phyloP scores from a whole-genome alignment of 1,139 yeast genomes.

The Pichia kudriavzevii region DNA sequence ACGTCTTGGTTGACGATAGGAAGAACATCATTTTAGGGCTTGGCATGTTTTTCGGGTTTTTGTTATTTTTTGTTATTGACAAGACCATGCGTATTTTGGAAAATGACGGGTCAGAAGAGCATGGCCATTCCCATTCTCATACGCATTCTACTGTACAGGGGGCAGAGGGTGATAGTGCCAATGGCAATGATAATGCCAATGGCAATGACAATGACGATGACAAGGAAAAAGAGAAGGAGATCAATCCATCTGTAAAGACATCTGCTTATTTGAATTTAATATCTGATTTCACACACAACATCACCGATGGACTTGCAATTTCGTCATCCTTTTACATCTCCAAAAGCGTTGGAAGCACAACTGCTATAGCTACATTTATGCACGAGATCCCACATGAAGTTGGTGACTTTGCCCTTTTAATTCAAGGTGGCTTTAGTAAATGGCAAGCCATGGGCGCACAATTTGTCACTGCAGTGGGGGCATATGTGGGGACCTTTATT shows the following conservation, averaged over 20 bases:
- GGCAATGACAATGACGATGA: conserved; percentile 12
- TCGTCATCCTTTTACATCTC: conserved; percentile 58
- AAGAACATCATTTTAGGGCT: conserved; percentile 42
- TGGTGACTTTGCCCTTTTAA: conserved; percentile 62
- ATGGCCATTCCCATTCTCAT: conserved; percentile 25
- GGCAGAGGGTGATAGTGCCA: conserved; percentile 2
- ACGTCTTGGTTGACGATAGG: conserved; percentile 37
- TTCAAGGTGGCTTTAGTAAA: conserved; percentile 58
- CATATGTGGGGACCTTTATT: conserved; percentile 52
- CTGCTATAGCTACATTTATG: conserved; percentile 57
- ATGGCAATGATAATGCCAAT: not conserved
- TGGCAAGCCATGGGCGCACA: conserved; percentile 57
- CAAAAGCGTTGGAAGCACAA: conserved; percentile 50
- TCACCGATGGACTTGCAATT: conserved; percentile 65
- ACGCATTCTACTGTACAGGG: not conserved
- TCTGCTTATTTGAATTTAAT: conserved; percentile 57
- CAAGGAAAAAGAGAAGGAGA: conserved; percentile 19
- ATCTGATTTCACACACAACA: conserved; percentile 61
- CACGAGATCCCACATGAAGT: conserved; percentile 74
- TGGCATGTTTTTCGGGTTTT: conserved; percentile 49
- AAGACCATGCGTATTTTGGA: conserved; percentile 45
- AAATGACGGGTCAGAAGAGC: conserved; percentile 25
- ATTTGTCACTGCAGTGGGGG: conserved; percentile 54
- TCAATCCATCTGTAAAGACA: conserved; percentile 26
- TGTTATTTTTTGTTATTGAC: conserved; percentile 49